Conservation (phyloP, 352 stramenopile species). For the Pythium scleroteichum region DNA sequence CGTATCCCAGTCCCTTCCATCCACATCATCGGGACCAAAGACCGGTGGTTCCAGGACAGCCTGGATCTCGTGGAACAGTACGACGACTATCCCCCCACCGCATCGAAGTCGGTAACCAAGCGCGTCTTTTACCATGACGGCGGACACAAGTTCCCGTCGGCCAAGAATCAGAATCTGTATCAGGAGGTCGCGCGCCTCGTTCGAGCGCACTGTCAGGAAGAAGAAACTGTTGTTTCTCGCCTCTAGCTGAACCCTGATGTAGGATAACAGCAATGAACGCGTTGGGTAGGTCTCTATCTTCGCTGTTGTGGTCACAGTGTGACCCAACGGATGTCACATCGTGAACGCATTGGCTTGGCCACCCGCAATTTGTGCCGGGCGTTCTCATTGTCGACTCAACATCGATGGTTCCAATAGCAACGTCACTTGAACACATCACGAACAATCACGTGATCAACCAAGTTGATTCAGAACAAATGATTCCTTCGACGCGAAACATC, state of each 20-base stretch:
- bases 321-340: too few species aligned
- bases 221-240: background rate
- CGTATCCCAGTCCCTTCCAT: slow-evolving; percentile 59
- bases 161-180: slow-evolving; percentile 28
- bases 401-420: too few species aligned
- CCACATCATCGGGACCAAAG: slow-evolving; percentile 63
- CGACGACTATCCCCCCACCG: slow-evolving; percentile 12
- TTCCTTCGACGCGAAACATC: too few species aligned
- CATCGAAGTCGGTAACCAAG: slow-evolving; percentile 3
- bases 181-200: slow-evolving; percentile 29
- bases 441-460: too few species aligned
- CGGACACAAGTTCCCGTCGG: slow-evolving; percentile 34
- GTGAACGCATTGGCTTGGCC: too few species aligned
- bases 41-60: slow-evolving; percentile 40
- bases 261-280: too few species aligned
- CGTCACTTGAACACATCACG: too few species aligned
- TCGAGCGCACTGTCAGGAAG: slow-evolving; percentile 14
- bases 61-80: slow-evolving; percentile 38
- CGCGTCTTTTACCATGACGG: slow-evolving; percentile 29
- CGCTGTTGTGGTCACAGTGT: too few species aligned
- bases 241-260: slow-evolving; percentile 7
- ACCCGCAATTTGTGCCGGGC: too few species aligned
- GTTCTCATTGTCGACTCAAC: too few species aligned
- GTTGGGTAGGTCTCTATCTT: too few species aligned
- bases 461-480: too few species aligned